A percentile compares a stretch with the other conserved stretches of the same genome.
Evolutionary conservation across 306 rosid species (phyloP).

Genomic region (Pueraria montana): DNA sequence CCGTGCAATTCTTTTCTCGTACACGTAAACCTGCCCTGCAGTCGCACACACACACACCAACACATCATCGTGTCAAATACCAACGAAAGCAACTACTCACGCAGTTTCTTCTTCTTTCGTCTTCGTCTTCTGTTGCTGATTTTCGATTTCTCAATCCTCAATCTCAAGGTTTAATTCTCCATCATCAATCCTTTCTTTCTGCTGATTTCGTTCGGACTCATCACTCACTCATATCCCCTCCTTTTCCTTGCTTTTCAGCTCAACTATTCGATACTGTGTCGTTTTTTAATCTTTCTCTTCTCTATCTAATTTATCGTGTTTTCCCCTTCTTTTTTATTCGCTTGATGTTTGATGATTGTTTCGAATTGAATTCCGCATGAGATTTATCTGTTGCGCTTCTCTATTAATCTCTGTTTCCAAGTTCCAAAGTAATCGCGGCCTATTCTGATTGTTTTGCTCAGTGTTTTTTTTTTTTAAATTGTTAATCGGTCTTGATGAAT

Average conservation of each 20-base stretch:
- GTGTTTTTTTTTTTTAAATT: background rate
- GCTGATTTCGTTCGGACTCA: slow-evolving; percentile 17
- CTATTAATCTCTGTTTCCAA: slow-evolving; percentile 1
- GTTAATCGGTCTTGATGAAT: background rate
- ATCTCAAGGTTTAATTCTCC: slow-evolving; percentile 33
- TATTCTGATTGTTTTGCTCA: slow-evolving; percentile 25
- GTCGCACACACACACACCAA: slow-evolving; percentile 1
- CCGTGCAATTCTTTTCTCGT: slow-evolving; percentile 49
- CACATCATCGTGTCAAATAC: slow-evolving; percentile 29
- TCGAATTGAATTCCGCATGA: background rate
- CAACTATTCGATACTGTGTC: background rate
- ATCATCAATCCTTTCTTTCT: background rate
- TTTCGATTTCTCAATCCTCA: slow-evolving; percentile 45
- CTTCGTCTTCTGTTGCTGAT: slow-evolving; percentile 29
- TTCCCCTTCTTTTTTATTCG: background rate
- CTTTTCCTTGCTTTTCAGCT: slow-evolving; percentile 1
- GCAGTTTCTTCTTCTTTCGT: slow-evolving; percentile 43
- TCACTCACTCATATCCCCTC: background rate
- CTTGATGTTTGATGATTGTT: slow-evolving; percentile 10
- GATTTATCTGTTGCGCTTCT: slow-evolving; percentile 25
- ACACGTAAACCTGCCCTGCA: slow-evolving; percentile 51
- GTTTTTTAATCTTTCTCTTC: background rate
- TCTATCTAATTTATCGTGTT: background rate
- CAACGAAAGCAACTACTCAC: slow-evolving; percentile 30
- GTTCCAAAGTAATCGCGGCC: background rate